Evolutionary conservation across 768 basidiomycete species (phyloP), one percentile per base, ranked within the genome.

Genomic region (Nevesoporus exiguus): DNA sequence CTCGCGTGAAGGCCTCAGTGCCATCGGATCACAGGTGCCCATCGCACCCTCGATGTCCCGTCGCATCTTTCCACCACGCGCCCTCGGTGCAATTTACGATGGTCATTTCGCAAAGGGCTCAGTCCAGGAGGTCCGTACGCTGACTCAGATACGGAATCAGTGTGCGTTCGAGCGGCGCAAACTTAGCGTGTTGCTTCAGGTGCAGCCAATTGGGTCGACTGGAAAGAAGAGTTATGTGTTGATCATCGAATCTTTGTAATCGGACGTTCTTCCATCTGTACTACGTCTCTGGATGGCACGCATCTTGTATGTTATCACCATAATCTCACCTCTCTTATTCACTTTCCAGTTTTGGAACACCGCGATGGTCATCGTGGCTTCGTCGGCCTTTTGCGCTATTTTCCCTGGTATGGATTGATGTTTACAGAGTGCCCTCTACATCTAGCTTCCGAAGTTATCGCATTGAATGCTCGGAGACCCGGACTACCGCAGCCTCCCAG

Each of bases 141-240:
- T 70, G 24, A 41, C 71, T 10, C 40, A 52, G 17, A 52, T 71
- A 14, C 71, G 68, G 68, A 70, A 71, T 22, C 58, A 70, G 49
- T 65, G 68, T 54, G 68, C 68, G 5, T 65, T 70, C 15, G 68
- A 71, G 54, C 60, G 68, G 29, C 68, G 68, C 33, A 70, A 68
- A 51, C 50, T 70, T 40, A 52, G 53, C 7, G 66, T 61, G 25
- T 50, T 41, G 15, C 59, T 71, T 6, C 58, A 54, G 22, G 39
- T 46, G 19, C 55, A n/a, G n/a, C 36, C 37, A 17, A 39, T 31
- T 25, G 54, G 49, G 19, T n/a, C 21, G n/a, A 52, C 36, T 17
- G 24, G 39, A 15, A 60, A 21, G 53, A 48, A 40, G 27, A 37
- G 24, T 2, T 62, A 59, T 5, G 34, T 49, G 19, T 54, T 70